Evolutionary conservation across 2,329 filamentous ascomycete species (phyloP).

Genomic region (Colletotrichum sp.): DNA sequence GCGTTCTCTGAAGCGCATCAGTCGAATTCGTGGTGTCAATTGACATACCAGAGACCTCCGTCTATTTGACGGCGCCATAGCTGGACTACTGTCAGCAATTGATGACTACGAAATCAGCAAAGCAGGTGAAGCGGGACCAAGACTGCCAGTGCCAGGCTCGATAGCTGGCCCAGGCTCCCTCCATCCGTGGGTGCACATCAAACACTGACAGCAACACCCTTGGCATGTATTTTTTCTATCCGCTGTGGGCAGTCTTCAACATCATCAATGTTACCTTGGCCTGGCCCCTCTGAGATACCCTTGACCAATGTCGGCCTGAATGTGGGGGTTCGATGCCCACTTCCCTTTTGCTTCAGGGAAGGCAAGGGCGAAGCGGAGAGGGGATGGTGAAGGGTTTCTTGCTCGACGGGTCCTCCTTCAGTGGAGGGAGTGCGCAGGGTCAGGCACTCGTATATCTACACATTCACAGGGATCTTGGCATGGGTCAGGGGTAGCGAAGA

Average conservation of each 20-base stretch:
- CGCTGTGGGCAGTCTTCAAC: not conserved
- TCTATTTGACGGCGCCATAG: not conserved
- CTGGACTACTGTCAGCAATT: not conserved
- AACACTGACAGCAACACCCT: conserved; percentile 15
- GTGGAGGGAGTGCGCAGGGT: not conserved
- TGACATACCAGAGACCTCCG: not conserved
- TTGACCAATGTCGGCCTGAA: conserved; percentile 5
- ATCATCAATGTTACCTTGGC: not conserved
- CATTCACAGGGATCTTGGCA: not conserved
- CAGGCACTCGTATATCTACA: not conserved
- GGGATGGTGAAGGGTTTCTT: not conserved
- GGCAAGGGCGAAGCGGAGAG: not conserved
- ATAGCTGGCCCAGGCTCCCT: not conserved
- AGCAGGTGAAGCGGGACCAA: not conserved
- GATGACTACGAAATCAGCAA: not conserved
- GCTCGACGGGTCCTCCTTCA: not conserved
- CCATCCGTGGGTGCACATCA: conserved; percentile 5
- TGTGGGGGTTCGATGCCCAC: conserved; percentile 2
- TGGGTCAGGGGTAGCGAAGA: conserved; percentile 5
- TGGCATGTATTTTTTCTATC: conserved; percentile 3
- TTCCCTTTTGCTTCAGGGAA: not conserved
- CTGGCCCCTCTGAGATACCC: not conserved
- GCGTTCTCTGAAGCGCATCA: not conserved
- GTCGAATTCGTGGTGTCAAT: not conserved
- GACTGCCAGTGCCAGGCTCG: not conserved